Conservation (phyloP, 768 basidiomycete species). For the Hebeloma cylindrosporum region DNA sequence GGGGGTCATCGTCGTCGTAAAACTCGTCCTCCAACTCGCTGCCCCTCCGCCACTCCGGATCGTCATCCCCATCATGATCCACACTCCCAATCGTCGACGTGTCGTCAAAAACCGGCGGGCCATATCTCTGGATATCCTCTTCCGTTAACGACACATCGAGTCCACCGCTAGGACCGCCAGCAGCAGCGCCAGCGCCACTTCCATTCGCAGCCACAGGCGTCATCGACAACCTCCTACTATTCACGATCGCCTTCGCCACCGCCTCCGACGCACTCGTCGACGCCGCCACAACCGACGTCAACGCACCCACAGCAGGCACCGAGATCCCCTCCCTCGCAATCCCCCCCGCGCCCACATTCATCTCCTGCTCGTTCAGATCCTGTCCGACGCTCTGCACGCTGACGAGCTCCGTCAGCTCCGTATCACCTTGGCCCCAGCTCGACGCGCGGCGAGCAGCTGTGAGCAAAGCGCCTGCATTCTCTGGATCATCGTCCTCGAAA, state of each 20-base stretch:
- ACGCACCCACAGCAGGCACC: constrained; percentile 7
- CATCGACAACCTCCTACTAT: background rate
- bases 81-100: constrained; percentile 44
- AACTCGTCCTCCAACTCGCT: constrained; percentile 29
- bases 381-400: constrained; percentile 24
- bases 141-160: constrained; percentile 8
- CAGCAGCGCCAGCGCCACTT: background rate
- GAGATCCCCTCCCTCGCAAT: constrained; percentile 10
- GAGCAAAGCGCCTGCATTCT: constrained; percentile 17
- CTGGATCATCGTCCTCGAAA: constrained; percentile 1
- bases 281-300: constrained; percentile 3
- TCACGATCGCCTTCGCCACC: background rate
- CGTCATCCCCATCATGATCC: constrained; percentile 24
- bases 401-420: constrained; percentile 35
- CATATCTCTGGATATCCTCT: constrained; percentile 21
- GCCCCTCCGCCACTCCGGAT: constrained; percentile 25
- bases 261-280: background rate
- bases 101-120: constrained; percentile 41
- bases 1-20: constrained; percentile 32
- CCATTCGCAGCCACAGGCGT: background rate
- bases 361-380: constrained; percentile 37
- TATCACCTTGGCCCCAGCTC: constrained; percentile 59
- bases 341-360: constrained; percentile 23
- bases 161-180: constrained; percentile 4
- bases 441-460: constrained; percentile 58